Percentiles rank a stretch among this genome's conserved stretches.
These are phyloP conservation scores for Irpex lacteus DNA, from an alignment of 1,284 basidiomycete genomes.

Conservation along the genomic window DNA sequence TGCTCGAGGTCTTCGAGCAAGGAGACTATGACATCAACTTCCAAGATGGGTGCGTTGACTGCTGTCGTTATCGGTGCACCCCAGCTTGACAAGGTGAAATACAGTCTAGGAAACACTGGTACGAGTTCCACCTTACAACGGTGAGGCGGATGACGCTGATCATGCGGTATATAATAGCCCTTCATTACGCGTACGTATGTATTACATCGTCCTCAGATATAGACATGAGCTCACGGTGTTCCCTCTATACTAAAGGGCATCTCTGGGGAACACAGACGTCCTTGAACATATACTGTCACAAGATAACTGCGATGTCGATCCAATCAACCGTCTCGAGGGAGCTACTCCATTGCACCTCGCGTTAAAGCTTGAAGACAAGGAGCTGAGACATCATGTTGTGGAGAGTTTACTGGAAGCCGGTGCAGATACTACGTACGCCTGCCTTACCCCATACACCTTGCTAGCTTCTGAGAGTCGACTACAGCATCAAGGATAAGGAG, in stretches of 20 bases:
- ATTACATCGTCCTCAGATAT: neutral
- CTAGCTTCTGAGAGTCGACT: neutral
- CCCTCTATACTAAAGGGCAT: conserved; percentile 34
- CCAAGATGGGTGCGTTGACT: conserved; percentile 63
- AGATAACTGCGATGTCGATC: conserved; percentile 84
- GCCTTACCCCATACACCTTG: neutral
- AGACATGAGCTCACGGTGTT: neutral
- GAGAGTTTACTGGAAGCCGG: conserved; percentile 75
- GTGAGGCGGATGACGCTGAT: neutral
- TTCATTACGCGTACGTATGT: conserved; percentile 75
- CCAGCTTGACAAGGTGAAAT: neutral
- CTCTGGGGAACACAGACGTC: conserved; percentile 58
- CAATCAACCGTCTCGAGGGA: conserved; percentile 69
- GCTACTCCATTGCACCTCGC: conserved; percentile 87
- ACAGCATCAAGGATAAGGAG: conserved; percentile 73
- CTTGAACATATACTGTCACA: conserved; percentile 73
- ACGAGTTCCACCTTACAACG: conserved; percentile 4
- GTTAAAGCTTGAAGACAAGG: conserved; percentile 58
- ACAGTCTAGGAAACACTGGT: conserved; percentile 75
- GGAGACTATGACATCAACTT: conserved; percentile 70
- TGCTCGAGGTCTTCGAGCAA: conserved; percentile 59
- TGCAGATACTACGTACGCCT: conserved; percentile 63
- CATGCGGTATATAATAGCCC: conserved; percentile 41
- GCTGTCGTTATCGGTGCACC: neutral
- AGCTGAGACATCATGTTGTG: conserved; percentile 53